Percentiles rank a stretch among this genome's conserved stretches.
Conservation (phyloP, 352 stramenopile species). For the Phytopythium delawarense region DNA sequence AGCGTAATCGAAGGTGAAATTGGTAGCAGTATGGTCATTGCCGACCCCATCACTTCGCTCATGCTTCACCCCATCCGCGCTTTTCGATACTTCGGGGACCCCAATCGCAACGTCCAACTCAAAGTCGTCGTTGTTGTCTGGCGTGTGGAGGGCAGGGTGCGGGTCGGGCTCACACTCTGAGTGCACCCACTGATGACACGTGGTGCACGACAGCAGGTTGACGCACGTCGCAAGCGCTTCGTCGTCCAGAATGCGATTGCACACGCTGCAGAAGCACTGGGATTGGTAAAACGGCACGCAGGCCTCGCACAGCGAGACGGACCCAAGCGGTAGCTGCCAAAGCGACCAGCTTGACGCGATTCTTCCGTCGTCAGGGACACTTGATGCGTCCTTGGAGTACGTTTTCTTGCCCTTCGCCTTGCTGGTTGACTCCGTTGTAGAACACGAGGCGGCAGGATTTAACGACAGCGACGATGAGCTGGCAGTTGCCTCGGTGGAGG, state of each 20-base stretch:
- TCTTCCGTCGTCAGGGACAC: background rate
- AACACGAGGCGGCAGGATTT: background rate
- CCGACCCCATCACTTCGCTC: constrained; percentile 1
- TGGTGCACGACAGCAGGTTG: constrained; percentile 63
- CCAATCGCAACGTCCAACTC: constrained; percentile 45
- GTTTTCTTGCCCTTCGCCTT: background rate
- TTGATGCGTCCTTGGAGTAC: background rate
- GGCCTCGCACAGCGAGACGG: constrained; percentile 53
- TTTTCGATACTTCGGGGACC: constrained; percentile 13
- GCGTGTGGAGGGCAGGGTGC: constrained; percentile 48
- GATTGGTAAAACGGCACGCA: constrained; percentile 63
- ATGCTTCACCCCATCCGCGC: background rate
- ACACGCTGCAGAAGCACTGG: constrained; percentile 76
- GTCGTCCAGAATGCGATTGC: constrained; percentile 44
- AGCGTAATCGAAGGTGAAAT: background rate
- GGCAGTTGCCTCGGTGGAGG: background rate
- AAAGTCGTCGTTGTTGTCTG: constrained; percentile 30
- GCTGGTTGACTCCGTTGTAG: background rate
- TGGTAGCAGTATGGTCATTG: background rate
- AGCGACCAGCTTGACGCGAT: constrained; percentile 41
- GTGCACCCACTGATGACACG: constrained; percentile 80
- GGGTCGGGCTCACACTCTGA: constrained; percentile 72
- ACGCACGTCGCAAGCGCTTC: constrained; percentile 37
- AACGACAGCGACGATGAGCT: background rate
- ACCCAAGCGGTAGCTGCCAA: constrained; percentile 62